These are phyloP conservation scores for Pseudocercospora macadamiae DNA, from an alignment of 2,329 filamentous ascomycete genomes.

Conservation along the genomic window DNA sequence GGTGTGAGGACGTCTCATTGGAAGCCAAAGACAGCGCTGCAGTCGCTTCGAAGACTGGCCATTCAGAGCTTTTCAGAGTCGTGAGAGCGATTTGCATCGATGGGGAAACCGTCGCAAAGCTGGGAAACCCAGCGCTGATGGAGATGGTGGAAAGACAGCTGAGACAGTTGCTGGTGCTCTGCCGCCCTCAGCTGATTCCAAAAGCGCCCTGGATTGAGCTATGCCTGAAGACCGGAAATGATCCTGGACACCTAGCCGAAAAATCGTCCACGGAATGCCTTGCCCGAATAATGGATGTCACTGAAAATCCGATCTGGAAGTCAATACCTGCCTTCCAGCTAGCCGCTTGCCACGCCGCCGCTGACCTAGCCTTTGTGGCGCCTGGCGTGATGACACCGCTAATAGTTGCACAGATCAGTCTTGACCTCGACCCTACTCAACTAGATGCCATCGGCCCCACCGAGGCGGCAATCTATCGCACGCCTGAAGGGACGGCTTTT, in stretches of 20 bases:
- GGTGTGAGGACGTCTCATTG: constrained; percentile 68
- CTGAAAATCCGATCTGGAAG: constrained; percentile 39
- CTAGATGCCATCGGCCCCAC: constrained; percentile 76
- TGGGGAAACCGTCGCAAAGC: constrained; percentile 53
- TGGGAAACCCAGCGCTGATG: constrained; percentile 49
- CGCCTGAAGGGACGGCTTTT: constrained; percentile 83
- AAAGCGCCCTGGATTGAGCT: constrained; percentile 85
- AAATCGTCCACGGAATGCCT: constrained; percentile 68
- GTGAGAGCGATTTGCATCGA: constrained; percentile 66
- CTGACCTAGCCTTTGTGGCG: constrained; percentile 90
- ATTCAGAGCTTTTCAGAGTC: constrained; percentile 63
- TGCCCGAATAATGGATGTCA: constrained; percentile 62
- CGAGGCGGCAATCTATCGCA: constrained; percentile 90
- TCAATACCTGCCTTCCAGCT: constrained; percentile 56
- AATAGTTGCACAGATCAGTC: constrained; percentile 72
- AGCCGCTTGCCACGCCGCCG: constrained; percentile 82
- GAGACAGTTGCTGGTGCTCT: constrained; percentile 75
- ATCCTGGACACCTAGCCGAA: constrained; percentile 77
- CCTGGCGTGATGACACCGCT: constrained; percentile 78
- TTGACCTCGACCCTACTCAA: constrained; percentile 72
- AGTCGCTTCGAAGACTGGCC: constrained; percentile 65
- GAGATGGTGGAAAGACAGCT: constrained; percentile 69
- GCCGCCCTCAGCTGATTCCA: constrained; percentile 76
- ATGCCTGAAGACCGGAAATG: constrained; percentile 76
- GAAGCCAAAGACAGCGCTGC: constrained; percentile 80